Evolutionary conservation across 495 filamentous ascomycete genomes (phyloP).

Genomic region (Articulospora tetracladia): DNA sequence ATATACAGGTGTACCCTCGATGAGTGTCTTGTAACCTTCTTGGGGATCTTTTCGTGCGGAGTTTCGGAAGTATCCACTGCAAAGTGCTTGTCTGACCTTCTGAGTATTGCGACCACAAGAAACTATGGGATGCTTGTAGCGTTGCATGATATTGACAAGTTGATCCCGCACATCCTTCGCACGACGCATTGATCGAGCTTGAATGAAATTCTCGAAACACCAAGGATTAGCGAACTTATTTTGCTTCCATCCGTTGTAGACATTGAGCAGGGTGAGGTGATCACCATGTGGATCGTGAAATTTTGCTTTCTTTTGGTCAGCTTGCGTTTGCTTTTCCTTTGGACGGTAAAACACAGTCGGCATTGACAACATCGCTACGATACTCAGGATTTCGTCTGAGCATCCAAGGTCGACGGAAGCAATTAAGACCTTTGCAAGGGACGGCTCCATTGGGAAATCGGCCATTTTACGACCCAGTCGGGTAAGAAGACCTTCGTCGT

Average conservation of each 20-base stretch:
- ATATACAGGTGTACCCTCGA: constrained; percentile 91
- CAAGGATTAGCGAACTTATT: constrained; percentile 78
- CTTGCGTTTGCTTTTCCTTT: constrained; percentile 93
- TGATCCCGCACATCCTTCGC: constrained; percentile 92
- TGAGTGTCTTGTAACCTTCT: constrained; percentile 95
- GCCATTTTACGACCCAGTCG: constrained; percentile 95
- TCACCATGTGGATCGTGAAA: constrained; percentile 96
- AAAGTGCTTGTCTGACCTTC: constrained; percentile 87
- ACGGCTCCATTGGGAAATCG: constrained; percentile 89
- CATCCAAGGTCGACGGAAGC: constrained; percentile 82
- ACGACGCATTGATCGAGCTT: constrained; percentile 79
- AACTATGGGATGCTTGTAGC: constrained; percentile 75
- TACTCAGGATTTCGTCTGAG: constrained; percentile 88
- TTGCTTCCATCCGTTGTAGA: constrained; percentile 92
- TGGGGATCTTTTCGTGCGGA: constrained; percentile 91
- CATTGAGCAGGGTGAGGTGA: constrained; percentile 90
- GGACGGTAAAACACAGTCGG: constrained; percentile 88
- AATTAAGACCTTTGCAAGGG: constrained; percentile 86
- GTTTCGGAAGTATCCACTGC: constrained; percentile 93
- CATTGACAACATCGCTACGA: constrained; percentile 91
- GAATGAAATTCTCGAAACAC: constrained; percentile 98
- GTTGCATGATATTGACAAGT: constrained; percentile 85
- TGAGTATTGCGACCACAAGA: constrained; percentile 83
- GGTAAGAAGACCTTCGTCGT: constrained; percentile 94
- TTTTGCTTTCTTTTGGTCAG: constrained; percentile 95